A percentile compares a stretch with the other conserved stretches of the same genome.
These are phyloP conservation scores for Athelia psychrophila DNA, from an alignment of 1,284 basidiomycete species.

Conservation along the genomic window DNA sequence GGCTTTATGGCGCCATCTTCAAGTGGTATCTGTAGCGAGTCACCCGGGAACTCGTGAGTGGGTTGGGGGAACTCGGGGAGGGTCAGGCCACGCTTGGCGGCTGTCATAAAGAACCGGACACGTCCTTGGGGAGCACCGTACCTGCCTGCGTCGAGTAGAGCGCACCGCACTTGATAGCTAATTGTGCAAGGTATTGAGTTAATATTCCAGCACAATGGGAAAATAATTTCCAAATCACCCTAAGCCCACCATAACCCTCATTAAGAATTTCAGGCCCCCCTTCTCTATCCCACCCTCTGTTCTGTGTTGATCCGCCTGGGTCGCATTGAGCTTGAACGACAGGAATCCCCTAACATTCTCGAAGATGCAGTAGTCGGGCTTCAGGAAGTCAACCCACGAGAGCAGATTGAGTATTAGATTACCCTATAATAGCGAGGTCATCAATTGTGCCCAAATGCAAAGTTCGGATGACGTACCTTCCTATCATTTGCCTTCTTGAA, in stretches of 20 bases:
- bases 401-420: slow-evolving; percentile 56
- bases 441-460: slow-evolving; percentile 48
- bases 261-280: slow-evolving; percentile 68
- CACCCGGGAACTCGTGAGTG: slow-evolving; percentile 58
- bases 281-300: slow-evolving; percentile 58
- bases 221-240: no score
- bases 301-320: slow-evolving; percentile 43
- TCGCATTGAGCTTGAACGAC: slow-evolving; percentile 48
- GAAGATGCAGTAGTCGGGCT: slow-evolving; percentile 60
- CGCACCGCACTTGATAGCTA: slow-evolving; percentile 71
- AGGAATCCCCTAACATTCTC: slow-evolving; percentile 77
- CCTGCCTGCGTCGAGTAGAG: slow-evolving; percentile 64
- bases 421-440: no score
- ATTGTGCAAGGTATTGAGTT: no score
- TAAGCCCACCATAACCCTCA: slow-evolving; percentile 56
- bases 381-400: slow-evolving; percentile 61
- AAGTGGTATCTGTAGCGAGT: slow-evolving; percentile 46
- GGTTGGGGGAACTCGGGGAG: slow-evolving; percentile 68
- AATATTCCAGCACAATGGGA: no score
- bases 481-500: slow-evolving; percentile 32
- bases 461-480: slow-evolving; percentile 50
- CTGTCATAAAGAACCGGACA: slow-evolving; percentile 69
- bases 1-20: slow-evolving; percentile 39
- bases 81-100: slow-evolving; percentile 46
- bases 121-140: slow-evolving; percentile 73